Evolutionary conservation across 2,329 filamentous ascomycete genomes (phyloP), one percentile per base, ranked within the genome.

Genomic region (Rosellinia necatrix): DNA sequence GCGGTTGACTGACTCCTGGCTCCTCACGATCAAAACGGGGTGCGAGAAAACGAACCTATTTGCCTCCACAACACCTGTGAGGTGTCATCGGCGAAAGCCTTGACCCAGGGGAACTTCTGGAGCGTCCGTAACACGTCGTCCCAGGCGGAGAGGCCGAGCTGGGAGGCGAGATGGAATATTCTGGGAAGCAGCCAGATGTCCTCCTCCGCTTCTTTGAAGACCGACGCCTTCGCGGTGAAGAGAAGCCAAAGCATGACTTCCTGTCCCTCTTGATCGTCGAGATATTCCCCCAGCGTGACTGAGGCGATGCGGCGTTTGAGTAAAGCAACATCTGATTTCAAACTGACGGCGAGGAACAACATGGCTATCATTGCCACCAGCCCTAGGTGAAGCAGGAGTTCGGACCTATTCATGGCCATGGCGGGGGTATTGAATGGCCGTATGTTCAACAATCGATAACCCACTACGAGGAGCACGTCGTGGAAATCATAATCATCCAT

Each of bases 341-440:
- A 35, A 2, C 59, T 53, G 32, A 70, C 29, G 4, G 50, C 35
- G 24, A 51, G 10, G 50, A 60, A 58, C 50, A 60, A 69, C 8
- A 65, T 64, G 7, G 54, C 59, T 40, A 72, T 52, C 30, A 70
- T 67, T 12, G 65, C 64, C 3, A 60, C 40, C 3, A 72, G 60
- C 8, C 65, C 69, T 4, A 70, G 47, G 25, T 70, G 68, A 12
- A 67, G 34, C 4, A 60, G 35, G 24, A 65, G 54, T 37, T 63
- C 64, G 12, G 25, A 8, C 24, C 41, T 56, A 10, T 19, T 6
- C 2, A 15, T 30, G 32, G 2, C n/a, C 15, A 37, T 42, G 12
- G 27, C n/a, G 15, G 65, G 46, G 25, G 15, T 25, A 21, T 44
- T 49, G 25, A 49, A 24, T 12, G 64, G 44, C 7, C 56, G 60